These are phyloP conservation scores for Globisporangium nodosum DNA, from an alignment of 352 stramenopile genomes.

Conservation along the genomic window DNA sequence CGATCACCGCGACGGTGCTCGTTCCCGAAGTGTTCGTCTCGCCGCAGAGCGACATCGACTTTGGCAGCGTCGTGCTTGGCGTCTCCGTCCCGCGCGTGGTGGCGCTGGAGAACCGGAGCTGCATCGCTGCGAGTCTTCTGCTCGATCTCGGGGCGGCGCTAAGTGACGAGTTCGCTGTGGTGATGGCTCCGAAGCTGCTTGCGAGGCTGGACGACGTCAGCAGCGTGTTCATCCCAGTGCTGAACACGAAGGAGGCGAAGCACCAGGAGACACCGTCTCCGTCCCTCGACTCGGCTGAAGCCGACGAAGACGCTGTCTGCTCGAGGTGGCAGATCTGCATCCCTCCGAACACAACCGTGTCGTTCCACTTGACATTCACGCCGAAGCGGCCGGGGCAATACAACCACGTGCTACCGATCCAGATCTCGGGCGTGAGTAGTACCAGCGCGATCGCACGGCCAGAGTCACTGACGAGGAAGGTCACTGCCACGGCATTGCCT, in stretches of 20 bases:
- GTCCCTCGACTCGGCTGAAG: not conserved
- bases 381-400: slow-evolving; percentile 37
- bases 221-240: slow-evolving; percentile 70
- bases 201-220: slow-evolving; percentile 69
- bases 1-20: slow-evolving; percentile 55
- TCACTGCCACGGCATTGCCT: slow-evolving; percentile 46
- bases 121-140: slow-evolving; percentile 72
- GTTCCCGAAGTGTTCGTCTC: slow-evolving; percentile 75
- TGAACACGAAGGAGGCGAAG: slow-evolving; percentile 6
- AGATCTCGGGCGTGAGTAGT: slow-evolving; percentile 52
- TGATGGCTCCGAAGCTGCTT: slow-evolving; percentile 40
- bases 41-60: slow-evolving; percentile 41
- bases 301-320: slow-evolving; percentile 22
- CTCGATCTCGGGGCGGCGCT: slow-evolving; percentile 55
- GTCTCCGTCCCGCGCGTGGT: slow-evolving; percentile 56
- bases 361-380: slow-evolving; percentile 73
- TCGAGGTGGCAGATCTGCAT: slow-evolving; percentile 72
- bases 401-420: slow-evolving; percentile 63
- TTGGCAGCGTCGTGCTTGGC: slow-evolving; percentile 78
- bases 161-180: slow-evolving; percentile 61
- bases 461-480: slow-evolving; percentile 27
- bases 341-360: slow-evolving; percentile 56
- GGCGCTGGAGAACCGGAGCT: slow-evolving; percentile 71
- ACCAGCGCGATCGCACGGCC: slow-evolving; percentile 16
- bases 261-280: not conserved